phyloP scores from a whole-genome alignment of 2,329 filamentous ascomycete species.

The Cladosporium sp. region DNA sequence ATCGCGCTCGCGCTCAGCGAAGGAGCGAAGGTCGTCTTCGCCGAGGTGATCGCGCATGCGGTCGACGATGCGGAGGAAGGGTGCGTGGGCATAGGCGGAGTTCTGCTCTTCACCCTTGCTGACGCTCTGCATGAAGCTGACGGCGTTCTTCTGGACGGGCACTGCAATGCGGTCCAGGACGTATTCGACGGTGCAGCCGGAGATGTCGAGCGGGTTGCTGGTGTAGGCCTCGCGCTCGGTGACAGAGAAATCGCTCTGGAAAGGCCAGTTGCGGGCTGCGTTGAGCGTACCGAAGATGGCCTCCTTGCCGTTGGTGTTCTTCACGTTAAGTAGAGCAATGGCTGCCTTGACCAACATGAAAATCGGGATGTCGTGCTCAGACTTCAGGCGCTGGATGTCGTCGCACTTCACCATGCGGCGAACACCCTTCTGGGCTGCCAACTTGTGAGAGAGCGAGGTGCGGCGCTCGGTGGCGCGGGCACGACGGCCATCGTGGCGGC shows the following conservation, averaged over 20 bases:
- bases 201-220: conserved; percentile 36
- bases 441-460: conserved; percentile 26
- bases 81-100: conserved; percentile 32
- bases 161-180: conserved; percentile 36
- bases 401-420: conserved; percentile 30
- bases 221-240: conserved; percentile 32
- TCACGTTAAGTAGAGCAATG: conserved; percentile 34
- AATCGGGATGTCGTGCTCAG: conserved; percentile 33
- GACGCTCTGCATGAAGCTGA: conserved; percentile 35
- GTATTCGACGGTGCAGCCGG: conserved; percentile 38
- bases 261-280: conserved; percentile 37
- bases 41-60: conserved; percentile 32
- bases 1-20: conserved; percentile 32
- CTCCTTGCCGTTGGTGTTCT: conserved; percentile 32
- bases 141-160: conserved; percentile 25
- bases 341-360: conserved; percentile 39
- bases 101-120: conserved; percentile 34
- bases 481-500: conserved; percentile 29
- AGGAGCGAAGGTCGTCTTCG: conserved; percentile 31
- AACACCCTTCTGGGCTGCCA: conserved; percentile 32
- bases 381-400: conserved; percentile 33
- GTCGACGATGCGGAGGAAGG: conserved; percentile 35
- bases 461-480: conserved; percentile 30
- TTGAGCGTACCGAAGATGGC: conserved; percentile 37
- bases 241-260: conserved; percentile 31